Percentiles rank a stretch among this genome's conserved stretches.
Evolutionary conservation across 805 yeast genomes (phyloP).

Genomic region (Clavispora fructus): DNA sequence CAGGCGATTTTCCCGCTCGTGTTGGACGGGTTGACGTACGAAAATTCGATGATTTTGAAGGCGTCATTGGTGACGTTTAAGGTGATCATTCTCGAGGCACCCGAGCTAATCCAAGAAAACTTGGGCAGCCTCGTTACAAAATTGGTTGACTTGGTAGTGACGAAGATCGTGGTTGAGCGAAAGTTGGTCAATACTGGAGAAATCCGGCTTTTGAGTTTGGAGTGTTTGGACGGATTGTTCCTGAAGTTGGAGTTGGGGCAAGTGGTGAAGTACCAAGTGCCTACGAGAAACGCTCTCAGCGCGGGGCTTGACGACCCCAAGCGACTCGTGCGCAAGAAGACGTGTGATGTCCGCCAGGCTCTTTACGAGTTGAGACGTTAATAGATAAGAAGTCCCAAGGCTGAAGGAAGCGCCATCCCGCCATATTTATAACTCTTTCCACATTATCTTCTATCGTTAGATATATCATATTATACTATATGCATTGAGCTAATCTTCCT

Average conservation of each 20-base stretch:
- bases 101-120: slow-evolving; percentile 48
- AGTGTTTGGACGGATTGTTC: slow-evolving; percentile 45
- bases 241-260: slow-evolving; percentile 28
- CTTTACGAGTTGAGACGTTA: slow-evolving; percentile 48
- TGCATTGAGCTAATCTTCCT: slow-evolving; percentile 15
- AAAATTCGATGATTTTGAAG: slow-evolving; percentile 43
- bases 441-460: too few relatives aligned
- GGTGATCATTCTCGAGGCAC: slow-evolving; percentile 49
- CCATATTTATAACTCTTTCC: neutral
- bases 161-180: slow-evolving; percentile 10
- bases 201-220: slow-evolving; percentile 54
- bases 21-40: slow-evolving; percentile 53
- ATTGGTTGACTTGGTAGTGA: slow-evolving; percentile 36
- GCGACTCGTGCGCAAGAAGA: slow-evolving; percentile 68
- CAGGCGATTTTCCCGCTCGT: slow-evolving; percentile 64
- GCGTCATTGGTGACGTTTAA: slow-evolving; percentile 60
- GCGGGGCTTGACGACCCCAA: slow-evolving; percentile 65
- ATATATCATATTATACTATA: slow-evolving; percentile 1
- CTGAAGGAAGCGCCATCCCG: neutral
- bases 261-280: slow-evolving; percentile 47
- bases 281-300: slow-evolving; percentile 44
- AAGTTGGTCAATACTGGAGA: slow-evolving; percentile 34
- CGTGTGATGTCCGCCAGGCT: slow-evolving; percentile 75
- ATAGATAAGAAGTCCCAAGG: neutral
- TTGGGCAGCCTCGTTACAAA: slow-evolving; percentile 53